Base-by-base conservation (phyloP, 495 filamentous ascomycete species). In the Hypoxylon trugodes region DNA sequence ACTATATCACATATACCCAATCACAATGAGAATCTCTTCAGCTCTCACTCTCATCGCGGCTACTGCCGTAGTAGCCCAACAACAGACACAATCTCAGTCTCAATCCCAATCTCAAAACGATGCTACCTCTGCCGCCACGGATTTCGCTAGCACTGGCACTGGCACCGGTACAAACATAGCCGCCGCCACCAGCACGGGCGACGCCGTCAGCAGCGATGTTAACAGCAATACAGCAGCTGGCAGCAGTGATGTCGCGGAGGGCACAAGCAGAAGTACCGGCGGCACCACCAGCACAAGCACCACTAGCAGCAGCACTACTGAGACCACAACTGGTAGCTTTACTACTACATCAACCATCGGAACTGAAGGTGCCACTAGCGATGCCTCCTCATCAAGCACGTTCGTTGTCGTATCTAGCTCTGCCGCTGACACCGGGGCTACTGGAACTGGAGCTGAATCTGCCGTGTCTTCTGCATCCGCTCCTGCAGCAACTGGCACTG, bases 61-160 rank as follows among this genome's bases (percentile, higher is more conserved):
- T 43, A 66, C 67, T 33, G 53, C 67, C 33, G 59, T 59, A n/a
- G 50, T 61, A 21, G 60, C 65, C 30, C 64, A 67, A n/a, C n/a
- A 6, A 48, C 21, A 5, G 32, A 52, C 35, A 52, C n/a, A 48
- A 10, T 33, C 45, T n/a, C 28, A 30, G 28, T 30, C 28, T 10
- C 28, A 30, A 10, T 10, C 28, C 10, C 28, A 5, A 10, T 30
- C 49, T 4, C 32, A 47, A 16, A 50, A 35, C 13, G n/a, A n/a
- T n/a, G 46, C 45, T 9, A 38, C 40, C 12, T 42, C 54, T 19
- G 15, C 25, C 7, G 45, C 28, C 26, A 42, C 46, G 1, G 28
- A 7, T n/a, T 45, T 54, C 10, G 25, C 30, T 32, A 41, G 24
- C 18, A 50, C 55, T 15, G 28, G 53, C 0, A 37, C n/a, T 22